Evolutionary conservation across 495 filamentous ascomycete genomes (phyloP).

Genomic region (Echria macrotheca): DNA sequence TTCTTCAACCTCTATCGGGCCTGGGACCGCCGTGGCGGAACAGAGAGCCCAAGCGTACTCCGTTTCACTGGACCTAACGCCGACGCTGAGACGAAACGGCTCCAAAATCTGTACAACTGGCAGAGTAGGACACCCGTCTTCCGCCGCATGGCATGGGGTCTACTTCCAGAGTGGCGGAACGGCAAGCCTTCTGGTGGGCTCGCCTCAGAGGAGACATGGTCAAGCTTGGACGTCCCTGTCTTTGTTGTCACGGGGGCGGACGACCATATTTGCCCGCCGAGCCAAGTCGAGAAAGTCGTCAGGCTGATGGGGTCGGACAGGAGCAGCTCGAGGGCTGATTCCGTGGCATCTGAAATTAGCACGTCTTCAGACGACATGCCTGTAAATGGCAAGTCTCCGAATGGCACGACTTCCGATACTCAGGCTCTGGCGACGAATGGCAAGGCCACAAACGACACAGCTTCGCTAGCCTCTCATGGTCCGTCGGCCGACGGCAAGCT

Average conservation of each 20-base stretch:
- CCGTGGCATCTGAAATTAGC: too few relatives aligned
- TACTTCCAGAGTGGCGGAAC: conserved; percentile 50
- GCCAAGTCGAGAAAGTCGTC: conserved; percentile 63
- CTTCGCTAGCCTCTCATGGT: too few relatives aligned
- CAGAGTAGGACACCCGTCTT: conserved; percentile 78
- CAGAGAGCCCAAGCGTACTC: conserved; percentile 67
- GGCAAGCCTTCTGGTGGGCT: conserved; percentile 55
- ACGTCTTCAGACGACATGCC: too few relatives aligned
- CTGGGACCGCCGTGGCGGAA: conserved; percentile 79
- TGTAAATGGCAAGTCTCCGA: too few relatives aligned
- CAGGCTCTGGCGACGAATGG: neutral
- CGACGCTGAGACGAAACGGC: conserved; percentile 64
- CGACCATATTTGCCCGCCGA: conserved; percentile 66
- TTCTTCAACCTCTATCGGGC: conserved; percentile 72
- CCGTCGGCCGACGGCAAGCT: conserved; percentile 26
- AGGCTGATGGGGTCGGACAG: conserved; percentile 7
- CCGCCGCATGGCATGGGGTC: conserved; percentile 75
- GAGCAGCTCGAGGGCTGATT: neutral
- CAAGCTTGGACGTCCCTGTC: conserved; percentile 63
- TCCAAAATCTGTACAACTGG: conserved; percentile 78
- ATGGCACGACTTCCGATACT: neutral
- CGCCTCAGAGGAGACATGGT: conserved; percentile 67
- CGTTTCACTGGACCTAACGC: conserved; percentile 74
- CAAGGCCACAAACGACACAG: neutral
- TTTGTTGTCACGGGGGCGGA: conserved; percentile 73